Evolutionary conservation across 2,329 filamentous ascomycete genomes (phyloP).

Genomic region (Lasiodiplodia theobromae): DNA sequence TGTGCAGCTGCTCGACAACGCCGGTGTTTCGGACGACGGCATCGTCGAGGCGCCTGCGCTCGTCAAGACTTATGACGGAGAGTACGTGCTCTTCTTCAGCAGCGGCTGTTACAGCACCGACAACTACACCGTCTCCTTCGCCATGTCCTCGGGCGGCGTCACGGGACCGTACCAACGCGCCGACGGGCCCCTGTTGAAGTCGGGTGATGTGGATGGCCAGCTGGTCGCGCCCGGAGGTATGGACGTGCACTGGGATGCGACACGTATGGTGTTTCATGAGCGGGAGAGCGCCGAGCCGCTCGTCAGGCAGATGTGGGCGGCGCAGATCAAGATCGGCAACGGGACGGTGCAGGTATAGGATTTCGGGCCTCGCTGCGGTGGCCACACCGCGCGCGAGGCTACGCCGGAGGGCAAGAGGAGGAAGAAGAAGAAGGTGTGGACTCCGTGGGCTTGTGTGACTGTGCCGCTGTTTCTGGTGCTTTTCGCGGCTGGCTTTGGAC

Average conservation of each 20-base stretch:
- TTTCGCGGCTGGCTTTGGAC: background rate
- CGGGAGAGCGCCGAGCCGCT: background rate
- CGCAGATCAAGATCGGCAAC: background rate
- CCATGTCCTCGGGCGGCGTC: slow-evolving; percentile 50
- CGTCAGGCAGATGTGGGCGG: slow-evolving; percentile 12
- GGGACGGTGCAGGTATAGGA: slow-evolving; percentile 1
- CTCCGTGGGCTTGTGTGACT: background rate
- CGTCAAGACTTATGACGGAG: slow-evolving; percentile 53
- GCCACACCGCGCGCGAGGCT: background rate
- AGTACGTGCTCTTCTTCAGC: slow-evolving; percentile 69
- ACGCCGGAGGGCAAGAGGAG: background rate
- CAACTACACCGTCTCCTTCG: slow-evolving; percentile 67
- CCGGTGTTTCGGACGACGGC: slow-evolving; percentile 51
- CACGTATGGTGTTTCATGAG: slow-evolving; percentile 20
- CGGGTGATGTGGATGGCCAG: background rate
- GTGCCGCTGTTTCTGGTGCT: background rate
- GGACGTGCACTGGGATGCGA: slow-evolving; percentile 24
- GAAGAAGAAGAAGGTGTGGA: background rate
- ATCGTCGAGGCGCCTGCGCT: slow-evolving; percentile 69
- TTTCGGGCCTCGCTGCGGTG: background rate
- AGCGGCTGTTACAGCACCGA: slow-evolving; percentile 64
- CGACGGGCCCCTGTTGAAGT: slow-evolving; percentile 10
- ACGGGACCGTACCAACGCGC: slow-evolving; percentile 34
- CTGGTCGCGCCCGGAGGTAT: slow-evolving; percentile 9
- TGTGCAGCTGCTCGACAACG: slow-evolving; percentile 56